A percentile compares a stretch with the other conserved stretches of the same genome.
Conservation (phyloP, 108 stramenopile genomes). For the Nitzschia palea region DNA sequence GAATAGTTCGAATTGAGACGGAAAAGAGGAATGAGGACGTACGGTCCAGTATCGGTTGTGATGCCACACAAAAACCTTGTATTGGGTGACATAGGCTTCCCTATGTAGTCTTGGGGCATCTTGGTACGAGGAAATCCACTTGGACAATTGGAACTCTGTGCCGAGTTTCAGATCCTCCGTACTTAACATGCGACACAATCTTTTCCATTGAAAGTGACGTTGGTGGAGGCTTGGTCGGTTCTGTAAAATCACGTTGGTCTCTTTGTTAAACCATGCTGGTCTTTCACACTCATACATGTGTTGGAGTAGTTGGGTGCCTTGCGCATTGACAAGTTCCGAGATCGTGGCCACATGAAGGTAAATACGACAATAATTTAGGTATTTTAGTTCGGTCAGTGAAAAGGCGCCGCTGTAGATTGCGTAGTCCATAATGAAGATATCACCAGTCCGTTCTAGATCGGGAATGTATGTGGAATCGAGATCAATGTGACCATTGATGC, state of each 20-base stretch:
- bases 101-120: not conserved
- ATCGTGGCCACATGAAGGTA: conserved; percentile 6
- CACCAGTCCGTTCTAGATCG: not conserved
- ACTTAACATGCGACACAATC: not conserved
- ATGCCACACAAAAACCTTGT: not conserved
- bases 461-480: not conserved
- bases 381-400: not conserved
- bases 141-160: not conserved
- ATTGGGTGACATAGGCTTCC: not conserved
- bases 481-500: not conserved
- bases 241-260: not conserved
- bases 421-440: conserved; percentile 1
- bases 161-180: not conserved
- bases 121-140: not conserved
- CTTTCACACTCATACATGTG: not conserved
- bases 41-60: not conserved
- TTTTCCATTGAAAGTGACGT: not conserved
- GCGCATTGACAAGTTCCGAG: not conserved
- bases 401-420: not conserved
- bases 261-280: not conserved
- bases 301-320: not conserved
- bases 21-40: not conserved
- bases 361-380: conserved; percentile 10
- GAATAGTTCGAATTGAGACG: not conserved
- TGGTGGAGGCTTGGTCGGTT: not conserved